Evolutionary conservation across 371 early-diverging fungal species (phyloP).

Genomic region (Phascolomyces articulosus): DNA sequence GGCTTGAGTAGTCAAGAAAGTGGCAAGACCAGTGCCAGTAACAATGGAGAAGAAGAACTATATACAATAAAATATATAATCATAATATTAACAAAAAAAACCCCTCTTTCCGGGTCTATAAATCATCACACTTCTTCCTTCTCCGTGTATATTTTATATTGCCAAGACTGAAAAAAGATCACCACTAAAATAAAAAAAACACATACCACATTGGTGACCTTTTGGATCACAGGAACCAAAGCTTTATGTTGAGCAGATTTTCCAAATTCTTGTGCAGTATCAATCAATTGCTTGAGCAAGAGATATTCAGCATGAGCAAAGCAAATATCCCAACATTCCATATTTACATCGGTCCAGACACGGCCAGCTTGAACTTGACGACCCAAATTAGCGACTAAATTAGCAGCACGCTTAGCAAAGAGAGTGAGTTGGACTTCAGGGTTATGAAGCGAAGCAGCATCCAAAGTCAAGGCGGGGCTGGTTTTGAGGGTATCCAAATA

Average conservation of each 20-base stretch:
- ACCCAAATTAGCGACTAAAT: slow-evolving; percentile 54
- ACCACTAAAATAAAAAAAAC: neutral
- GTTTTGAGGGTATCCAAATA: slow-evolving; percentile 40
- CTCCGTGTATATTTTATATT: neutral
- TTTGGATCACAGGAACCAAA: slow-evolving; percentile 23
- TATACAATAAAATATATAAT: neutral
- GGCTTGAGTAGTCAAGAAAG: slow-evolving; percentile 43
- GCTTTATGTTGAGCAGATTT: slow-evolving; percentile 17
- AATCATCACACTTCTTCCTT: too few species aligned
- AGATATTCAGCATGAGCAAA: slow-evolving; percentile 51
- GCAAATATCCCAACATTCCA: slow-evolving; percentile 58
- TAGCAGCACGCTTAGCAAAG: slow-evolving; percentile 63
- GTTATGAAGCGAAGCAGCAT: slow-evolving; percentile 31
- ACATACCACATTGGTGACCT: slow-evolving; percentile 42
- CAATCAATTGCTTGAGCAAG: slow-evolving; percentile 22
- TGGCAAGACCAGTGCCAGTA: slow-evolving; percentile 27
- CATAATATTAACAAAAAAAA: neutral
- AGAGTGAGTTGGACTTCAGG: slow-evolving; percentile 56
- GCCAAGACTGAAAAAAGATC: neutral
- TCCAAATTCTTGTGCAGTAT: slow-evolving; percentile 11
- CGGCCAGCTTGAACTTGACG: slow-evolving; percentile 33
- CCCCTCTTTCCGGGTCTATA: too few species aligned
- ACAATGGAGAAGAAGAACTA: slow-evolving; percentile 42
- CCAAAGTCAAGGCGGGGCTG: slow-evolving; percentile 24
- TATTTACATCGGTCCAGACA: slow-evolving; percentile 57